Base-by-base conservation (phyloP, 495 filamentous ascomycete genomes). In the Barbatosphaeria neglecta region DNA sequence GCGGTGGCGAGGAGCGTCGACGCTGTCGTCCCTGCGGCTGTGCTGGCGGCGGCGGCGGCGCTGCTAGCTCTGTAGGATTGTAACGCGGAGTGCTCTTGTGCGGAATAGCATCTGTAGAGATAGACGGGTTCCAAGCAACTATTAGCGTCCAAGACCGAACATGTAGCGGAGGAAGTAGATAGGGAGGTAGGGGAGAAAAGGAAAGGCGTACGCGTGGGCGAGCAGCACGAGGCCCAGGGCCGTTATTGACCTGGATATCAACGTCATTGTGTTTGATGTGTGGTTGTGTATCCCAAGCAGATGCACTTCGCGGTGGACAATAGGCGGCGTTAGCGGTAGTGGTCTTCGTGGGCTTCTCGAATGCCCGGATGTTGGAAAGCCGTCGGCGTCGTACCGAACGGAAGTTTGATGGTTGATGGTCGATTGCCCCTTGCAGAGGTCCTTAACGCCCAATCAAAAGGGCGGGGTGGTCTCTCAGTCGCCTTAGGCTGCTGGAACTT, bases 11-110 rank as follows among this genome's bases (percentile, higher is more conserved):
- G 47, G 65, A 55, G 33, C n/a, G n/a, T n/a, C n/a, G n/a, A n/a
- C n/a, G n/a, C n/a, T n/a, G n/a, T n/a, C n/a, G n/a, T n/a, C n/a
- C n/a, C n/a, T n/a, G n/a, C n/a, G n/a, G n/a, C n/a, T n/a, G 31
- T 35, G 13, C 10, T 15, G 15, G 67, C 55, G 8, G 73, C 57
- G 20, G 76, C 72, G 43, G 74, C 62, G 44, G 69, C 50, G 25
- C 75, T 67, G 37, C 75, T 61, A 44, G 74, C 66, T 45, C 64
- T 64, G 52, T 72, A 75, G 39, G 80, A 76, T 55, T 76, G 76
- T 43, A 89, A 74, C 13, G 80, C 70, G 35, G 84, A 81, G 61
- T 90, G 83, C 64, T 93, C 87, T 52, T 89, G 82, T 35, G 87
- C 85, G 44, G 87, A 93, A 65, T 90, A 93, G 61, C 83, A 86